phyloP scores from a whole-genome alignment of 148 eudicot species.

The Cornus florida region DNA sequence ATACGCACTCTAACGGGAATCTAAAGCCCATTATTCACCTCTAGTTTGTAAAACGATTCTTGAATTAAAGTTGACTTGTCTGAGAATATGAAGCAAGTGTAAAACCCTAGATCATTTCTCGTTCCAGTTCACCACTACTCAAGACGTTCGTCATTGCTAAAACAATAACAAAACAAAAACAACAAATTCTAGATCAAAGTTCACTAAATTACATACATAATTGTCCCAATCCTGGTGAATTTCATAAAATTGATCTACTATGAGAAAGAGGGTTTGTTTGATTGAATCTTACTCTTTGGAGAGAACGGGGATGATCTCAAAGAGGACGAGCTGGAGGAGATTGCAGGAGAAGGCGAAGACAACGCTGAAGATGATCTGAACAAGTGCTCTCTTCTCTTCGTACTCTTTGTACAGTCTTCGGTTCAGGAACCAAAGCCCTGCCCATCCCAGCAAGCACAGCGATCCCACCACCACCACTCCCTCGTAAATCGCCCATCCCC shows the following conservation, averaged over 20 bases:
- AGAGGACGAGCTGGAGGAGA: constrained; percentile 88
- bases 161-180: too few species aligned
- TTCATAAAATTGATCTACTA: not conserved
- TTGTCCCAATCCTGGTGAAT: not conserved
- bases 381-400: constrained; percentile 88
- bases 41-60: too few species aligned
- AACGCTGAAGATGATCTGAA: constrained; percentile 93
- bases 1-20: too few species aligned
- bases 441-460: constrained; percentile 70
- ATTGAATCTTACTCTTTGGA: constrained; percentile 63
- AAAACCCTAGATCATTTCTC: constrained; percentile 6
- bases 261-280: not conserved
- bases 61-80: too few species aligned
- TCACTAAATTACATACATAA: not conserved
- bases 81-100: not conserved
- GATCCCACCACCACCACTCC: constrained; percentile 79
- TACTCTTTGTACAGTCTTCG: constrained; percentile 89
- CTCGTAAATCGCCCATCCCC: constrained; percentile 74
- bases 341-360: constrained; percentile 96
- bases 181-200: not conserved
- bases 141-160: too few species aligned
- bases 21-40: too few species aligned
- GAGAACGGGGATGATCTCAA: constrained; percentile 91
- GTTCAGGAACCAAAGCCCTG: constrained; percentile 88
- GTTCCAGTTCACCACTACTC: not conserved